Evolutionary conservation across 495 filamentous ascomycete genomes (phyloP), one percentile per base, ranked within the genome.

Genomic region (Podospora appendiculata): DNA sequence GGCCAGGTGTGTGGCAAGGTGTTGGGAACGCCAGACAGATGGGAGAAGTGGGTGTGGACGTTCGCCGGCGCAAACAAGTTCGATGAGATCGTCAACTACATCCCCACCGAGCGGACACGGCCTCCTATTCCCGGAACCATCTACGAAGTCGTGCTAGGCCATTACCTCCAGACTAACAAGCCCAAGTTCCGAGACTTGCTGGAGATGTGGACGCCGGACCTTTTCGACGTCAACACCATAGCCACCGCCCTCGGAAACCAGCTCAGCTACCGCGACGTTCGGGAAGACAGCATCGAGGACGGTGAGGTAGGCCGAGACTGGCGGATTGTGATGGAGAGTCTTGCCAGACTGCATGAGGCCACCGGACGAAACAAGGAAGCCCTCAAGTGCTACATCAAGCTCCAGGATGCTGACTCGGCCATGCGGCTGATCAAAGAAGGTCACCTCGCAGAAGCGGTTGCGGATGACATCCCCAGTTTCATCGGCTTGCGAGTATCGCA

Each of bases 21-120:
- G 10, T 70, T 96, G 0, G 78, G 82, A 38, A 87, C 81, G n/a
- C 78, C 89, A 4, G 69, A 83, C 43, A 76, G 86, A 56, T 97
- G 94, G 94, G 91, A 98, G 65, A 85, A 92, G 55, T 96, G 90
- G 90, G 85, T 92, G 8, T 90, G 85, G 82, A 81, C 77, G 0
- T 98, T 98, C 62, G 88, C 91, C 32, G 83, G 86, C 44, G 86
- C 88, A 6, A 73, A 85, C 52, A 90, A 85, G 59, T 84, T 90
- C 54, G 87, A 95, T 60, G 92, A 97, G 52, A 94, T 98, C 35
- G 86, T 88, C 6, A 77, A 84, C 19, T 83, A 85, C 57, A 88
- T 98, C 16, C 93, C 93, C 0, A 81, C 79, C 0, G 79, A 78
- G 33, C 80, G 81, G 32, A 72, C 92, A 47, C 80, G 79, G n/a